phyloP scores from a whole-genome alignment of 495 filamentous ascomycete genomes.

The Pyronema omphalodes region DNA sequence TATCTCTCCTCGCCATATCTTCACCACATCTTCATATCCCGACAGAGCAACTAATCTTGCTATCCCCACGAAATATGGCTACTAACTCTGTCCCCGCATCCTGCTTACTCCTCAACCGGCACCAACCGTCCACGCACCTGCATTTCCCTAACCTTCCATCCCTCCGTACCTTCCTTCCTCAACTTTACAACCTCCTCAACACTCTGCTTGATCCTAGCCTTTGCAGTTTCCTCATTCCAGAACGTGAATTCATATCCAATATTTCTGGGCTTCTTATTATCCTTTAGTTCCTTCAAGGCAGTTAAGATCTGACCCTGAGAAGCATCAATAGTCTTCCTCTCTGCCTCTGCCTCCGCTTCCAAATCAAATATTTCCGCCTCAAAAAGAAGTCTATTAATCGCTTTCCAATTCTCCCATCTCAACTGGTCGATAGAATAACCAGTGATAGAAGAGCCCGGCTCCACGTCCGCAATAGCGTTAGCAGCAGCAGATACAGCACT shows the following conservation, averaged over 20 bases:
- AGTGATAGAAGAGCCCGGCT: conserved; percentile 1
- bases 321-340: not conserved
- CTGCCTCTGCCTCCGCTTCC: not conserved
- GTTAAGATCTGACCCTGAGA: not conserved
- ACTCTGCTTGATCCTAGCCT: conserved; percentile 9
- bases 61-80: too few relatives aligned
- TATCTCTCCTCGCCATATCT: too few relatives aligned
- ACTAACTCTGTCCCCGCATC: too few relatives aligned
- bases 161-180: conserved; percentile 6
- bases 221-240: conserved; percentile 15
- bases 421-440: conserved; percentile 16
- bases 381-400: conserved; percentile 19
- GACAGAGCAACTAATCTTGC: too few relatives aligned
- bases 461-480: not conserved
- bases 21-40: too few relatives aligned
- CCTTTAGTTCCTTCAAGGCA: not conserved
- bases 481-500: not conserved
- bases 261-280: conserved; percentile 8
- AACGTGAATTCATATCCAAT: conserved; percentile 9
- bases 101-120: not conserved
- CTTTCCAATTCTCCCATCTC: conserved; percentile 22
- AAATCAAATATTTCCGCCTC: conserved; percentile 17
- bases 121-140: conserved; percentile 14
- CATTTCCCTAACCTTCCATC: conserved; percentile 14
- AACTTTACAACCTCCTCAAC: not conserved